phyloP scores from a whole-genome alignment of 805 yeast species.

The Candida ipomoeae region DNA sequence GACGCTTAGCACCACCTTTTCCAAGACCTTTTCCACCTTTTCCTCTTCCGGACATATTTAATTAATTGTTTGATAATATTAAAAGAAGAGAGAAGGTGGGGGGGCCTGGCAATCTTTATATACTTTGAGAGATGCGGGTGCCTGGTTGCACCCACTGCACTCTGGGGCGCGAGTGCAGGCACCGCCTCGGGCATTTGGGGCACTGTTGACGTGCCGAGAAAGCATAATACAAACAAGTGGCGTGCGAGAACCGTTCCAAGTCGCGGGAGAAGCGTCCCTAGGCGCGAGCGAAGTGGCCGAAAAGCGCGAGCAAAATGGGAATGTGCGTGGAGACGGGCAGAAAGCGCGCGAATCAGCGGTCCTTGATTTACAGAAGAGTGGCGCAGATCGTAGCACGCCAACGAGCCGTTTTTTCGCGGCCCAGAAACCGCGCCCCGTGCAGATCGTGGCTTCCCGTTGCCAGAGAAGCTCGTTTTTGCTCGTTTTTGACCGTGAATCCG shows the following conservation, averaged over 20 bases:
- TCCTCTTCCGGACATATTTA: conserved; percentile 96
- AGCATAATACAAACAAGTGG: background rate
- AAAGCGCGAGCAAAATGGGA: background rate
- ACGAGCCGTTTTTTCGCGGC: background rate
- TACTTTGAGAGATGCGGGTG: background rate
- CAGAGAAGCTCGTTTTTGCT: background rate
- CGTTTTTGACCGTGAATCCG: background rate
- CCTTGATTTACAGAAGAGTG: background rate
- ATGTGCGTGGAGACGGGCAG: background rate
- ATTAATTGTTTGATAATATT: conserved; percentile 17
- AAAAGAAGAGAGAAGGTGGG: conserved; percentile 8
- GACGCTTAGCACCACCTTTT: conserved; percentile 99
- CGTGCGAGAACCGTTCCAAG: background rate
- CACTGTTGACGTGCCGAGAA: conserved; percentile 3
- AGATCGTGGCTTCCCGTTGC: background rate
- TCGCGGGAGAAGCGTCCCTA: too few species aligned
- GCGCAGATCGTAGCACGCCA: conserved; percentile 8
- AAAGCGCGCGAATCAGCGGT: background rate
- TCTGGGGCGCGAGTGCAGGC: conserved; percentile 1
- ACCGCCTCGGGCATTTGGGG: background rate
- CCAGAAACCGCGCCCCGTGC: background rate
- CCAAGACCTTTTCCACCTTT: conserved; percentile 99
- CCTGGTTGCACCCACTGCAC: conserved; percentile 13
- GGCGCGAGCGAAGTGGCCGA: background rate
- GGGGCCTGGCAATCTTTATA: conserved; percentile 10